Evolutionary conservation across 2,329 filamentous ascomycete genomes (phyloP).

Genomic region (Myotisia sp.): DNA sequence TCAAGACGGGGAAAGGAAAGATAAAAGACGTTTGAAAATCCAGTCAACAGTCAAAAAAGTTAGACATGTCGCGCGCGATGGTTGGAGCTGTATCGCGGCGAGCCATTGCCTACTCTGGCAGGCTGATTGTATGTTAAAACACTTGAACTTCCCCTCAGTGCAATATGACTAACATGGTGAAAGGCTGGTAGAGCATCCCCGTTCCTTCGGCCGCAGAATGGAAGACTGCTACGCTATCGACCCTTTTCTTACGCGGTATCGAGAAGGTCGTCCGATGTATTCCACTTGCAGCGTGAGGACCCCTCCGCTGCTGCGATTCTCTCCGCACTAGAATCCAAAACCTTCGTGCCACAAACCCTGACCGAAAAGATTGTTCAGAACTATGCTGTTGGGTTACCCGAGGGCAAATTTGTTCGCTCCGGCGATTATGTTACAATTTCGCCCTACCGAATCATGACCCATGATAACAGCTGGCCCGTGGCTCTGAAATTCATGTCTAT

Average conservation of each 20-base stretch:
- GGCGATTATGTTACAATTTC: slow-evolving; percentile 74
- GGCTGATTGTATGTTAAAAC: slow-evolving; percentile 1
- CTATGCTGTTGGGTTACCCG: slow-evolving; percentile 59
- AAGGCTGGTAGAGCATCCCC: slow-evolving; percentile 4
- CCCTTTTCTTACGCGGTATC: slow-evolving; percentile 10
- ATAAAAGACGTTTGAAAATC: too few relatives aligned
- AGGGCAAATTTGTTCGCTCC: slow-evolving; percentile 58
- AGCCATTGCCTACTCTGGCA: slow-evolving; percentile 3
- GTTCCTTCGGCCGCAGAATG: slow-evolving; percentile 2
- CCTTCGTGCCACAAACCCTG: slow-evolving; percentile 54
- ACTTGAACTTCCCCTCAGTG: neutral
- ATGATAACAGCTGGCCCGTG: slow-evolving; percentile 70
- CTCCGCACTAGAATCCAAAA: slow-evolving; percentile 11
- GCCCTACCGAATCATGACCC: slow-evolving; percentile 66
- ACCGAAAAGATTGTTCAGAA: slow-evolving; percentile 87
- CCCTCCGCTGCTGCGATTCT: slow-evolving; percentile 11
- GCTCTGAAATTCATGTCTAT: slow-evolving; percentile 70
- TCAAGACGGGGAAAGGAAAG: too few relatives aligned
- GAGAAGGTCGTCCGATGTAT: slow-evolving; percentile 9
- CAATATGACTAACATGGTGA: neutral
- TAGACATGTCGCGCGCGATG: neutral
- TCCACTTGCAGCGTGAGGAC: slow-evolving; percentile 12
- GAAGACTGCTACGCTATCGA: slow-evolving; percentile 3
- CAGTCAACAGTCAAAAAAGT: too few relatives aligned
- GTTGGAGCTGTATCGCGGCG: slow-evolving; percentile 3